Conservation (phyloP, 2,329 filamentous ascomycete genomes). For the Penicillium griseofulvum region DNA sequence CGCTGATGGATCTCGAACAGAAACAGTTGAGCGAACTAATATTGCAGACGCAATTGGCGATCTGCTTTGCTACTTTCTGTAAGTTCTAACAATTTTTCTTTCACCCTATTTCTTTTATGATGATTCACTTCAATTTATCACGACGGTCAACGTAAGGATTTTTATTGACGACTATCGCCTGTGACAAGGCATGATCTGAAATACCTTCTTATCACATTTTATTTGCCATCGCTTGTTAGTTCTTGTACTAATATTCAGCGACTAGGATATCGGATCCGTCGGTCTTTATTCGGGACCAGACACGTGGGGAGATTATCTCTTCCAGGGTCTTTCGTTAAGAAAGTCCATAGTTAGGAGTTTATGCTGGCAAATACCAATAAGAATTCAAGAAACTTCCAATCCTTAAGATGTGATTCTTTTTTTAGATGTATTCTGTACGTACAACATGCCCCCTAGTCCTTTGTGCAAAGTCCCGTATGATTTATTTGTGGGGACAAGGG, state of each 20-base stretch:
- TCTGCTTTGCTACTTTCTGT: neutral
- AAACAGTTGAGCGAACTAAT: slow-evolving; percentile 10
- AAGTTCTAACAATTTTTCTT: slow-evolving; percentile 2
- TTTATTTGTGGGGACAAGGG: slow-evolving; percentile 7
- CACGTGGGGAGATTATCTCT: slow-evolving; percentile 8
- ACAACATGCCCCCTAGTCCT: too few species aligned
- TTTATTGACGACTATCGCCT: slow-evolving; percentile 75
- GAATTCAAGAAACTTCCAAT: neutral
- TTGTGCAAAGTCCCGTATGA: too few species aligned
- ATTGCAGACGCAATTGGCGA: slow-evolving; percentile 1
- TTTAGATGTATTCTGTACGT: too few species aligned
- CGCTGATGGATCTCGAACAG: slow-evolving; percentile 30
- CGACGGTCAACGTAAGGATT: slow-evolving; percentile 82
- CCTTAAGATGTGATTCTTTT: neutral
- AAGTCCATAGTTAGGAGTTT: slow-evolving; percentile 17
- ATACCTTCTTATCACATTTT: slow-evolving; percentile 4
- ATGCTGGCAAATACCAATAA: neutral
- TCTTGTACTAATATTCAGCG: slow-evolving; percentile 19
- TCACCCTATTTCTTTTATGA: slow-evolving; percentile 52
- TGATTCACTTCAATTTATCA: slow-evolving; percentile 69
- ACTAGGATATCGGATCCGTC: slow-evolving; percentile 2
- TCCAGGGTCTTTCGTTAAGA: slow-evolving; percentile 1
- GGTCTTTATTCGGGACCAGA: slow-evolving; percentile 2
- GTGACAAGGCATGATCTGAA: slow-evolving; percentile 64
- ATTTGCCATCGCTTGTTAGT: slow-evolving; percentile 13